Evolutionary conservation across 164 flowering plant genomes (phyloP).

Genomic region (Tetrastigma voinierianum): DNA sequence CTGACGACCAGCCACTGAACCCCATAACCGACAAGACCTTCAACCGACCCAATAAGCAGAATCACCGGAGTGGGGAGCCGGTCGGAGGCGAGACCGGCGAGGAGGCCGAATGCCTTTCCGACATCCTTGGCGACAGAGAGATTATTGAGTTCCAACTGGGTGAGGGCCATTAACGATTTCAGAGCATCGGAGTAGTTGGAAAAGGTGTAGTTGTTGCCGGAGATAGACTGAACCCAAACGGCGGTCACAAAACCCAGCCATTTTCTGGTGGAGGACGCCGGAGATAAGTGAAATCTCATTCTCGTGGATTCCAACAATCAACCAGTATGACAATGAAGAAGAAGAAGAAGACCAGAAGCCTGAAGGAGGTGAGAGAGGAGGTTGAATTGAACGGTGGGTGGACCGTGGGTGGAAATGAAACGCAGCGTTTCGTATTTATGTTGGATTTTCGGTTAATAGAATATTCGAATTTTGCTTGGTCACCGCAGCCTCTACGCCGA

Average conservation of each 20-base stretch:
- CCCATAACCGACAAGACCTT: slow-evolving; percentile 80
- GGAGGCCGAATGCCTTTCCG: slow-evolving; percentile 79
- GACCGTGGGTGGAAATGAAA: no score
- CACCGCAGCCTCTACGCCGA: no score
- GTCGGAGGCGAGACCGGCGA: slow-evolving; percentile 79
- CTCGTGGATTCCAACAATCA: no score
- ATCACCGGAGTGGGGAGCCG: slow-evolving; percentile 53
- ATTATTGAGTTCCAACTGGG: slow-evolving; percentile 71
- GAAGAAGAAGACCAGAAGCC: no score
- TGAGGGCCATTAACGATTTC: slow-evolving; percentile 67
- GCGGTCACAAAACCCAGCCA: slow-evolving; percentile 91
- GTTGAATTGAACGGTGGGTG: no score
- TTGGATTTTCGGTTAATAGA: no score
- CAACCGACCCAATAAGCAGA: slow-evolving; percentile 70
- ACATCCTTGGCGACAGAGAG: slow-evolving; percentile 83
- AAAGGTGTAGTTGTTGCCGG: slow-evolving; percentile 91
- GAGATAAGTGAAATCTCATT: slow-evolving; percentile 10
- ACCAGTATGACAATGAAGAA: no score
- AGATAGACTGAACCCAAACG: slow-evolving; percentile 81
- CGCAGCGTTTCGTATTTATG: no score
- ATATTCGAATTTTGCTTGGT: no score
- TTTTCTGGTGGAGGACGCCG: slow-evolving; percentile 40
- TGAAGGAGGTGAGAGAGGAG: no score
- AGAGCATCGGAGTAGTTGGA: slow-evolving; percentile 76
- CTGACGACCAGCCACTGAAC: slow-evolving; percentile 88